Conservation (phyloP, 2,329 filamentous ascomycete genomes). For the Aspergillus calidoustus region DNA sequence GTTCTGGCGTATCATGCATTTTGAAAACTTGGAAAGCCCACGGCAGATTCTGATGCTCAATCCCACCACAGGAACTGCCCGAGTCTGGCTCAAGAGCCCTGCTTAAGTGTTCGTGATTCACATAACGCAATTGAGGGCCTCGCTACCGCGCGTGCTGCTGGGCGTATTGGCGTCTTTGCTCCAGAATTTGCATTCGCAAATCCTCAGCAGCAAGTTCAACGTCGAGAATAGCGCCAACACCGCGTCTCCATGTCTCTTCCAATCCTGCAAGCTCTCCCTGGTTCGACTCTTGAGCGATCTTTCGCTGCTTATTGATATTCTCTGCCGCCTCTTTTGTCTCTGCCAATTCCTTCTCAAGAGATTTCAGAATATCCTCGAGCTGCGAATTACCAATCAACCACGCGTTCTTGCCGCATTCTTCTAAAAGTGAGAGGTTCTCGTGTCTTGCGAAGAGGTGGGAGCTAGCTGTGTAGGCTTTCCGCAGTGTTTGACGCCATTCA, state of each 20-base stretch:
- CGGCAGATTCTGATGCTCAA: no score
- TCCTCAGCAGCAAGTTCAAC: slow-evolving; percentile 82
- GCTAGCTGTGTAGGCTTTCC: slow-evolving; percentile 61
- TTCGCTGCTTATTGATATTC: slow-evolving; percentile 70
- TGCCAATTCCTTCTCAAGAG: slow-evolving; percentile 75
- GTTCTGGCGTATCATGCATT: no score
- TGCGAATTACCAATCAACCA: slow-evolving; percentile 88
- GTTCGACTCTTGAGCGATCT: slow-evolving; percentile 70
- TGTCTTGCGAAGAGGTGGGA: slow-evolving; percentile 62
- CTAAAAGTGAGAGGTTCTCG: slow-evolving; percentile 73
- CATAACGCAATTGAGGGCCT: not conserved
- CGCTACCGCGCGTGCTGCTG: slow-evolving; percentile 38
- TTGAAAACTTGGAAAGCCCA: no score
- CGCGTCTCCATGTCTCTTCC: slow-evolving; percentile 78
- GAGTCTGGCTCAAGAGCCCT: not conserved
- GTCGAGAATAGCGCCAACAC: slow-evolving; percentile 80
- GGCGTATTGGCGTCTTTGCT: slow-evolving; percentile 56
- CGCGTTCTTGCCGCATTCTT: slow-evolving; percentile 82
- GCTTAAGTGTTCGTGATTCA: not conserved
- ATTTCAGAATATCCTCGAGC: slow-evolving; percentile 71
- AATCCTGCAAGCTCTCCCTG: slow-evolving; percentile 73
- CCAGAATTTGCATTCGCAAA: slow-evolving; percentile 69
- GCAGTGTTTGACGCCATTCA: slow-evolving; percentile 57
- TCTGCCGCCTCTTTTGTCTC: slow-evolving; percentile 72
- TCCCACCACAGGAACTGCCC: not conserved